phyloP scores from a whole-genome alignment of 345 rosid species.

The Orychophragmus violaceus region DNA sequence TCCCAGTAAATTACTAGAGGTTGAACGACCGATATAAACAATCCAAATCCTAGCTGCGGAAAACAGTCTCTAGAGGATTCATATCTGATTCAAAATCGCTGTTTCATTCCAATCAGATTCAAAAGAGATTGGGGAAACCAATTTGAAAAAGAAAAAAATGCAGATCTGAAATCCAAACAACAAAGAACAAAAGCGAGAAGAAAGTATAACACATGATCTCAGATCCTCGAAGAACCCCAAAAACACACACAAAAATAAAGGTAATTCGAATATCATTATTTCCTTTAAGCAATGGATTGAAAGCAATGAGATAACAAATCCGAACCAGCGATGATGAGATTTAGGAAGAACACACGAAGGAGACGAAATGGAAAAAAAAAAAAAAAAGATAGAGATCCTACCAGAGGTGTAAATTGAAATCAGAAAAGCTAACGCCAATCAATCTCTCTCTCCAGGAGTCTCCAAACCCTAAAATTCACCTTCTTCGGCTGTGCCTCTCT shows the following conservation, averaged over 20 bases:
- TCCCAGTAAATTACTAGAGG: too few relatives aligned
- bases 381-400: background rate
- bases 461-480: constrained; percentile 24
- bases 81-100: background rate
- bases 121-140: background rate
- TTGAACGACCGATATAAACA: too few relatives aligned
- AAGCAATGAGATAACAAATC: background rate
- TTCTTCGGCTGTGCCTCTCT: constrained; percentile 25
- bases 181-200: background rate
- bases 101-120: background rate
- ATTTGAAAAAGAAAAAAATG: background rate
- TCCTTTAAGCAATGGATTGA: background rate
- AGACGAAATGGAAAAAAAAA: background rate
- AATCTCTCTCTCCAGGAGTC: background rate
- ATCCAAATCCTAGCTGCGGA: background rate
- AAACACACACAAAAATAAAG: background rate
- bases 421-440: constrained; percentile 7
- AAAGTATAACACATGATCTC: background rate
- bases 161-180: constrained; percentile 27
- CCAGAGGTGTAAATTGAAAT: background rate
- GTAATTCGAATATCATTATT: background rate
- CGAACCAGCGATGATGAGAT: background rate
- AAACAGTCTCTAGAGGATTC: background rate
- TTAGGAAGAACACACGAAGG: background rate
- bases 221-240: background rate